A percentile compares a stretch with the other conserved stretches of the same genome.
Conservation (phyloP, 108 stramenopile genomes). For the Nitzschia sp. region DNA sequence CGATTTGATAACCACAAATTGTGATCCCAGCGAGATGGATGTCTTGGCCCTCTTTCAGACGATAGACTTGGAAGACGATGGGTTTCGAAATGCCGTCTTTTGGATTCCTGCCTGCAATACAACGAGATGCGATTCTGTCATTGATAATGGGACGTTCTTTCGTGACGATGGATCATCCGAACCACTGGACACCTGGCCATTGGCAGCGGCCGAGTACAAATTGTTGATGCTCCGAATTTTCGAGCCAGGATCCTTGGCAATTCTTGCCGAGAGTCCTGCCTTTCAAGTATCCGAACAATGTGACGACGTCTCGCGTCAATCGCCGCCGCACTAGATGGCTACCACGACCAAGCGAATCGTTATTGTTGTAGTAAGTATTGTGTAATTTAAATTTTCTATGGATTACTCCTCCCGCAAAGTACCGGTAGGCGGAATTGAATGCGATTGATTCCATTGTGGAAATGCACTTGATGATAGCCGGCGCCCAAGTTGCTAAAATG, state of each 20-base stretch:
- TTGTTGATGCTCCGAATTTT: not conserved
- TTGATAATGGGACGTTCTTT: not conserved
- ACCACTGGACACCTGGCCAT: slow-evolving; percentile 2
- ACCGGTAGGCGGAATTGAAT: no score
- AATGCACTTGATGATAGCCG: no score
- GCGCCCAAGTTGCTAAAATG: no score
- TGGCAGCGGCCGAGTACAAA: not conserved
- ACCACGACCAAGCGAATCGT: no score
- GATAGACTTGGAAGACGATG: not conserved
- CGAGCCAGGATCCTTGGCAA: slow-evolving; percentile 1
- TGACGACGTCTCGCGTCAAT: no score
- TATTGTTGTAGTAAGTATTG: no score
- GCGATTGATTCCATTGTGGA: no score
- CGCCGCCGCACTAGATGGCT: no score
- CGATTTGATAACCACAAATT: not conserved
- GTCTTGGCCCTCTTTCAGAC: not conserved
- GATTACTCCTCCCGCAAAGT: no score
- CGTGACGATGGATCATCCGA: not conserved
- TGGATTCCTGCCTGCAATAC: slow-evolving; percentile 2
- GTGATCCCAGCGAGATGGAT: not conserved
- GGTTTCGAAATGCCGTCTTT: slow-evolving; percentile 3
- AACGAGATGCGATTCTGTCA: not conserved
- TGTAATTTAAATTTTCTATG: no score
- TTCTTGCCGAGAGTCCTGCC: not conserved
- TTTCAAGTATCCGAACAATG: not conserved